Evolutionary conservation across 2,329 filamentous ascomycete species (phyloP), one percentile per base, ranked within the genome.

Genomic region (Talaromyces sp.): DNA sequence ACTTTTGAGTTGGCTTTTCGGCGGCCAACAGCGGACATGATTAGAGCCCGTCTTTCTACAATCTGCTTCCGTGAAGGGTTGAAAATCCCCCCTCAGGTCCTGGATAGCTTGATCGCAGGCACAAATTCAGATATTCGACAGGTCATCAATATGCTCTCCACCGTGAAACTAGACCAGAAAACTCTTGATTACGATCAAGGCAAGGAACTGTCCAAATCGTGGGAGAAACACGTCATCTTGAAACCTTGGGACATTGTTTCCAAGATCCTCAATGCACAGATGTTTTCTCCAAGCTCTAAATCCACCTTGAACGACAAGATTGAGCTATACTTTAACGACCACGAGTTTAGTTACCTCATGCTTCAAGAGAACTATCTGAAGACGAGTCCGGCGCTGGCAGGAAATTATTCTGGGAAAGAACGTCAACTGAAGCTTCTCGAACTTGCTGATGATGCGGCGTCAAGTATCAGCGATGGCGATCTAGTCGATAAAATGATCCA

Each of bases 181-280:
- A 84, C 84, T 14, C 89, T 98, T 84, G 85, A 89, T 69, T 98
- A 86, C 68, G 89, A 96, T 68, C 83, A 96, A 71, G 87, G 90
- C 70, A 96, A 96, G 75, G 82, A 89, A 58, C 97, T 99, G 93
- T 91, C 91, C 6, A 97, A 97, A 77, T 89, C 91, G 1, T 99
- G 95, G 95, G 91, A 99, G 80, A 99, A 99, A 78, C 93, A 98
- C 72, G 87, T 98, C 41, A 86, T 99, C 14, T 80, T 99, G 59
- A 98, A 98, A 76, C 95, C 95, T 0, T 99, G 95, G 95, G 95
- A 99, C 71, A 99, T 99, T 69, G 93, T 91, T 64, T 85, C 89
- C 71, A 97, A 97, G 78, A 91, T 99, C 72, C 84, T 99, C 6
- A 91, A 86, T 27, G 88, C 91, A 4, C 91, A 91, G 41, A 86